These are phyloP conservation scores for Crucihimalaya himalaica DNA, from an alignment of 345 rosid genomes.

Conservation along the genomic window DNA sequence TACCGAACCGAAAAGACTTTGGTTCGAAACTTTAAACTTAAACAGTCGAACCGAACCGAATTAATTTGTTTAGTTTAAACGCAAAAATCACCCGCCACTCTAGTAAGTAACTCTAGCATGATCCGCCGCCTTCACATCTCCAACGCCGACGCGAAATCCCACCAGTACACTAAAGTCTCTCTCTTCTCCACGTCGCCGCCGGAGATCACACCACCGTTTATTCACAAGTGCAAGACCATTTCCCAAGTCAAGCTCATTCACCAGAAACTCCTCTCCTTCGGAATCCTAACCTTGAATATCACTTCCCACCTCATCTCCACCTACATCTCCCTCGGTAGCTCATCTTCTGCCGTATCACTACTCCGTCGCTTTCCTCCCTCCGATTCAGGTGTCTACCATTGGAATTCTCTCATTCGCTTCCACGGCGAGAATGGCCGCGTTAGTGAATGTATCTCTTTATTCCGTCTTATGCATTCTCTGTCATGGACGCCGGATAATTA, in stretches of 20 bases:
- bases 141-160: constrained; percentile 25
- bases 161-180: constrained; percentile 9
- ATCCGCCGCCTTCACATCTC: constrained; percentile 9
- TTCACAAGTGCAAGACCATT: constrained; percentile 61
- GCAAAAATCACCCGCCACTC: constrained; percentile 30
- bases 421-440: constrained; percentile 44
- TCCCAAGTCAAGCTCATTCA: constrained; percentile 60
- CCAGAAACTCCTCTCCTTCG: constrained; percentile 58
- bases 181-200: constrained; percentile 34
- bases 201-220: constrained; percentile 44
- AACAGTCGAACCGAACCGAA: background rate
- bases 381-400: constrained; percentile 55
- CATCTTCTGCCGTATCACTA: constrained; percentile 53
- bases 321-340: constrained; percentile 57
- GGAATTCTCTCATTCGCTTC: constrained; percentile 70
- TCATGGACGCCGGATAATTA: constrained; percentile 75
- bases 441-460: constrained; percentile 44
- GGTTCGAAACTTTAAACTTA: background rate
- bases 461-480: constrained; percentile 50
- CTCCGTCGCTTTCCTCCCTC: constrained; percentile 57
- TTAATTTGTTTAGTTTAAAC: constrained; percentile 26
- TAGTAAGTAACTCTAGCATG: constrained; percentile 34
- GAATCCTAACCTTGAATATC: constrained; percentile 43
- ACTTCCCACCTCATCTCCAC: constrained; percentile 63
- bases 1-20: background rate